Evolutionary conservation across 306 rosid genomes (phyloP).

Genomic region (Quercus dentata): DNA sequence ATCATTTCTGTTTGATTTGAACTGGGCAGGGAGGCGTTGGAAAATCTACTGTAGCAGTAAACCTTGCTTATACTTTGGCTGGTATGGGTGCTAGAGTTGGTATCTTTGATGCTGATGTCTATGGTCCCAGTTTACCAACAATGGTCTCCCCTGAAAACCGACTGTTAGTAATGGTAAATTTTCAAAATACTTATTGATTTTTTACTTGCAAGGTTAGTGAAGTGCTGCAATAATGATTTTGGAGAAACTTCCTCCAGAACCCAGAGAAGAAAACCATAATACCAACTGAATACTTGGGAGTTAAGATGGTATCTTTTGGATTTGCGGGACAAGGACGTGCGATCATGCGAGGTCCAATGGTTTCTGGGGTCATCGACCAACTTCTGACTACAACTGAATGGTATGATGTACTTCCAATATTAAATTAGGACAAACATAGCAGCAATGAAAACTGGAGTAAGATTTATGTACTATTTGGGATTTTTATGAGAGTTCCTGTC

Average conservation of each 20-base stretch:
- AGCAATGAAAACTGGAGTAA: conserved; percentile 2
- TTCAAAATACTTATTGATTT: conserved; percentile 3
- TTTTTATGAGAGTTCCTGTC: neutral
- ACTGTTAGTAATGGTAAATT: conserved; percentile 72
- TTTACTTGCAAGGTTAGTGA: conserved; percentile 19
- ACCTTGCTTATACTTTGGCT: conserved; percentile 93
- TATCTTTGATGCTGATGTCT: conserved; percentile 95
- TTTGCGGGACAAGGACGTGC: conserved; percentile 99
- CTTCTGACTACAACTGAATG: conserved; percentile 93
- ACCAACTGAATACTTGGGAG: conserved; percentile 95
- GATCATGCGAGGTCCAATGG: conserved; percentile 99
- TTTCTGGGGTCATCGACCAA: conserved; percentile 93
- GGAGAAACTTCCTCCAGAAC: conserved; percentile 45
- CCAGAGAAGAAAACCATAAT: conserved; percentile 78
- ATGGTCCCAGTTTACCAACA: conserved; percentile 98
- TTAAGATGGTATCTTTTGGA: conserved; percentile 94
- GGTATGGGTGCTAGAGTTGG: conserved; percentile 99
- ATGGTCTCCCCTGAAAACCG: conserved; percentile 98
- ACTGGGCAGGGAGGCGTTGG: conserved; percentile 91
- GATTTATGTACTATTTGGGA: neutral
- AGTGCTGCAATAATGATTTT: conserved; percentile 26
- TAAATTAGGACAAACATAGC: neutral
- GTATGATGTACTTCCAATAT: conserved; percentile 35
- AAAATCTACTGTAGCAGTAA: conserved; percentile 93
- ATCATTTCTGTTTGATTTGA: conserved; percentile 14